Conservation (phyloP, 139 green algal species). For the Astrephomene gubernaculifera region DNA sequence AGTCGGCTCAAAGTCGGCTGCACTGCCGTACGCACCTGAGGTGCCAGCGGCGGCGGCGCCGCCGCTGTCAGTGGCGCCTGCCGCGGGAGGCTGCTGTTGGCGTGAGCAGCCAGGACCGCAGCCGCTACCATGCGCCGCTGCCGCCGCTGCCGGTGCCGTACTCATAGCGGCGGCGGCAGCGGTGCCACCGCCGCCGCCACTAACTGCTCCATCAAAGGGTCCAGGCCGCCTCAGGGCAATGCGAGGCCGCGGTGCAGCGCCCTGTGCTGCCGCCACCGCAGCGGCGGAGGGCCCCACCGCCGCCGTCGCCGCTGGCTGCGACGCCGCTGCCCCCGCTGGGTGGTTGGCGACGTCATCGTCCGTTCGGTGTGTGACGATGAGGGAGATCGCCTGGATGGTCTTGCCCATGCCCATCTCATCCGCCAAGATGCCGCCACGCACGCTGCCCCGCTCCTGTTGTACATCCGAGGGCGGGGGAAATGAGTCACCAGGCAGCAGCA, state of each 20-base stretch:
- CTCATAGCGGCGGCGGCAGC: no score
- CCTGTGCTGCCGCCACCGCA: conserved; percentile 11
- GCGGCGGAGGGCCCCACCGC: background rate
- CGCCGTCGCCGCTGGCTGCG: background rate
- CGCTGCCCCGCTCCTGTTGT: conserved; percentile 70
- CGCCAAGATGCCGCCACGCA: conserved; percentile 89
- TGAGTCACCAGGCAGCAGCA: background rate
- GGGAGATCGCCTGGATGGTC: conserved; percentile 84
- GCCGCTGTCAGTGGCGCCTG: background rate
- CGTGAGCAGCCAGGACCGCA: conserved; percentile 5
- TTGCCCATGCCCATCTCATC: conserved; percentile 88
- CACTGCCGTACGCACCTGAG: conserved; percentile 4
- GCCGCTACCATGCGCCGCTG: background rate
- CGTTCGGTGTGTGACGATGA: conserved; percentile 80
- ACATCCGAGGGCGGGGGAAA: no score
- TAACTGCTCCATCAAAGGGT: conserved; percentile 7
- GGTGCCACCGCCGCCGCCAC: background rate
- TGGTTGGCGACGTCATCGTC: conserved; percentile 50
- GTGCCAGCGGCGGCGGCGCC: conserved; percentile 7
- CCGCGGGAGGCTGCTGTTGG: no score
- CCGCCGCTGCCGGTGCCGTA: no score
- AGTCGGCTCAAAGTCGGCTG: background rate
- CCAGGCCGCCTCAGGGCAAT: conserved; percentile 34
- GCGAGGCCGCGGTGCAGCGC: conserved; percentile 23
- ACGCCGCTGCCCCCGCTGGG: background rate